Evolutionary conservation across 192 early-diverging fungal species (phyloP), one percentile per base, ranked within the genome.

Genomic region (Jimgerdemannia lactiflua): DNA sequence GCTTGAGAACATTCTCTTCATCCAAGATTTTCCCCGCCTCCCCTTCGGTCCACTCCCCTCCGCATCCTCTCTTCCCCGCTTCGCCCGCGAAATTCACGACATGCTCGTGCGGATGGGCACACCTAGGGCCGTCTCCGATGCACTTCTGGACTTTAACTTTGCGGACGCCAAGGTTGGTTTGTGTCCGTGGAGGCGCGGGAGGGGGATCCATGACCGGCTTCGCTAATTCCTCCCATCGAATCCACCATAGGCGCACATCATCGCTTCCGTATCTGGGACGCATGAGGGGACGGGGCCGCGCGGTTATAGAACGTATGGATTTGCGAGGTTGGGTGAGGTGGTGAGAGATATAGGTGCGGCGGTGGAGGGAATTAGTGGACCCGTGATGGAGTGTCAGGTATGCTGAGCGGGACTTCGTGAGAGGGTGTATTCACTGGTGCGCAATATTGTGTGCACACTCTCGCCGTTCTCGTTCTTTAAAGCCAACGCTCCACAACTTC

Each of bases 1-100:
- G 18, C 69, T 92, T 14, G 85, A 87, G 8, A 92, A 92, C 77
- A 86, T 86, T 4, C 73, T 92, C 29, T 92, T 85, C 79, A 88
- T 92, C 10, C 91, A 92, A 70, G 91, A 92, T 67, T 84, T 92
- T 64, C 79, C 82, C 3, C 54, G 80, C 19, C 80, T 76, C 0
- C 54, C 80, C 11, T 63, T 20, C 3, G 64, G 41, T 3, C 64
- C 70, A 0, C 42, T 66, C 0, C 63, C 67, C 0, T 64, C 66
- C 63, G 72, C 64, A 2, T 63, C 49, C 3, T 54, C 75, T 1
- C 42, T 82, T 0, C 83, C 83, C 0, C 71, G 72, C 4, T 92
- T 92, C 80, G 83, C 86, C 3, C n/a, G 49, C 6, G 74, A 80
- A 17, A 69, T 92, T 29, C 44, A 73, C 11, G 76, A 83, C 7